phyloP scores from a whole-genome alignment of 208 protist species.

The Novymonas esmeraldas region DNA sequence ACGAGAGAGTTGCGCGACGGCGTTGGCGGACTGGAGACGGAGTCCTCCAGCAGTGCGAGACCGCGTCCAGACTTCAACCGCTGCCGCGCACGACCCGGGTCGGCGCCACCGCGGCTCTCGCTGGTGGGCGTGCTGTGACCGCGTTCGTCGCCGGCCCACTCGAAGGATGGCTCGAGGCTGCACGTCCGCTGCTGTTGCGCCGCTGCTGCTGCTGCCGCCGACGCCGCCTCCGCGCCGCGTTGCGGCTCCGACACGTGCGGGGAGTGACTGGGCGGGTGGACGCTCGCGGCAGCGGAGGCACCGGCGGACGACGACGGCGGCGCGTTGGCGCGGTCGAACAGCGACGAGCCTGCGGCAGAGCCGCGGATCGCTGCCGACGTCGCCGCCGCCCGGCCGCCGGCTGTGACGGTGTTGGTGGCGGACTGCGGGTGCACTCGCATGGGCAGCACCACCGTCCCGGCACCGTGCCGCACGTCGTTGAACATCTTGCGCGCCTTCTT shows the following conservation, averaged over 20 bases:
- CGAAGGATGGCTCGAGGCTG: slow-evolving; percentile 4
- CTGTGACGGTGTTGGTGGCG: background rate
- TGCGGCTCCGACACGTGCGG: too few relatives aligned
- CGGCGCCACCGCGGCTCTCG: slow-evolving; percentile 1
- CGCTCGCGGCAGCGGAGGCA: background rate
- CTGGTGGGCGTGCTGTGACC: slow-evolving; percentile 1
- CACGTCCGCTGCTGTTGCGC: too few relatives aligned
- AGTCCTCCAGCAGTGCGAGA: slow-evolving; percentile 46
- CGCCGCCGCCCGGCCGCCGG: background rate
- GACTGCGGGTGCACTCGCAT: slow-evolving; percentile 15
- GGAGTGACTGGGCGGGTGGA: too few relatives aligned
- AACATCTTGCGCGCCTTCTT: slow-evolving; percentile 61
- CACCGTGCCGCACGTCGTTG: slow-evolving; percentile 21
- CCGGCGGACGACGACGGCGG: background rate
- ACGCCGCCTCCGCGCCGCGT: too few relatives aligned
- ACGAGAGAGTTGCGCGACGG: slow-evolving; percentile 8
- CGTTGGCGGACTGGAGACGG: slow-evolving; percentile 1
- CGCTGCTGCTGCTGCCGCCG: too few relatives aligned
- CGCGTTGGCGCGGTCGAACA: background rate
- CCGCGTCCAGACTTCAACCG: slow-evolving; percentile 26
- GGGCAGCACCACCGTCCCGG: slow-evolving; percentile 45
- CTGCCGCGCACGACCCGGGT: background rate
- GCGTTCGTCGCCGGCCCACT: background rate
- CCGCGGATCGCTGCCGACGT: background rate
- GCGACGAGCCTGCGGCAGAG: background rate